Percentiles rank a stretch among this genome's conserved stretches.
Evolutionary conservation across 805 yeast species (phyloP).

Genomic region (Saccharomyces paradoxus): DNA sequence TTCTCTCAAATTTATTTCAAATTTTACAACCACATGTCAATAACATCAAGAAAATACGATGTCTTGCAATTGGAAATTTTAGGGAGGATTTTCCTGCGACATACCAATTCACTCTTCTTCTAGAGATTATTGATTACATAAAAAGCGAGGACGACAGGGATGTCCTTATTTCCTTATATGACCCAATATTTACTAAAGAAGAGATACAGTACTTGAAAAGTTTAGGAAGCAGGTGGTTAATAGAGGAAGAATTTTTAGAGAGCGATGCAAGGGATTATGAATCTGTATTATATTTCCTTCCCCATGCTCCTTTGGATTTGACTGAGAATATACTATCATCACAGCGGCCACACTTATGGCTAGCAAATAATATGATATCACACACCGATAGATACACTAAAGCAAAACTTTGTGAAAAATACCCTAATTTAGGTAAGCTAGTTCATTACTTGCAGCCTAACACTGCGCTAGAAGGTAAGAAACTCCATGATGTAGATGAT

Average conservation of each 20-base stretch:
- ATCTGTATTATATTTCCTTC: conserved; percentile 48
- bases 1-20: conserved; percentile 24
- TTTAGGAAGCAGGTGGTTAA: conserved; percentile 23
- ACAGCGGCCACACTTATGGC: conserved; percentile 33
- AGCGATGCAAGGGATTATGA: conserved; percentile 16
- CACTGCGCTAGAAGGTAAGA: conserved; percentile 6
- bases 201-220: conserved; percentile 36
- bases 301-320: conserved; percentile 62
- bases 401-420: conserved; percentile 35
- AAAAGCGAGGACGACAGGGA: neutral
- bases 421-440: conserved; percentile 38
- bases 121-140: conserved; percentile 31
- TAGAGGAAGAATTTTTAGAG: conserved; percentile 14
- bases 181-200: conserved; percentile 48
- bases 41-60: conserved; percentile 37
- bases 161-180: conserved; percentile 43
- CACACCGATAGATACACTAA: conserved; percentile 49
- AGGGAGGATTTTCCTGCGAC: conserved; percentile 49
- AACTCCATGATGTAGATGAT: conserved; percentile 9
- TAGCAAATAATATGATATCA: conserved; percentile 45
- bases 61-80: conserved; percentile 68
- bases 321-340: conserved; percentile 35
- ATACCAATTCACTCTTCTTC: conserved; percentile 56
- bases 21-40: conserved; percentile 8
- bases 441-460: conserved; percentile 11